phyloP scores from a whole-genome alignment of 2,329 filamentous ascomycete species.

The Tolypocladium album region DNA sequence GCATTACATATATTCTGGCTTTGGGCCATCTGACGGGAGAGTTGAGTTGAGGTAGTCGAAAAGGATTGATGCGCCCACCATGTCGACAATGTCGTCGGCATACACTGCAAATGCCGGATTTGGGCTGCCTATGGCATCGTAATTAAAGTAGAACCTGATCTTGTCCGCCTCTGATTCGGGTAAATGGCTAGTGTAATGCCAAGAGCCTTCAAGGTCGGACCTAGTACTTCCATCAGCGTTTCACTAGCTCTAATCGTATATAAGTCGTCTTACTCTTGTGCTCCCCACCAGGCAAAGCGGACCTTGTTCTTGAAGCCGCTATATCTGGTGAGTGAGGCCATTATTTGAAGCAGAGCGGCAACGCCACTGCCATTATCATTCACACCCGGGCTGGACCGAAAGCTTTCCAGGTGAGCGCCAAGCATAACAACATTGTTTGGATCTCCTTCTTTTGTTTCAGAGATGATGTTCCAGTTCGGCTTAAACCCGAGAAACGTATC shows the following conservation, averaged over 20 bases:
- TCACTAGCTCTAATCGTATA: too few species aligned
- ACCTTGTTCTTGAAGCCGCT: conserved; percentile 27
- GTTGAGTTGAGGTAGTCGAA: conserved; percentile 16
- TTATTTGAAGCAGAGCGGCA: conserved; percentile 23
- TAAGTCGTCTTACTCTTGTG: conserved; percentile 27
- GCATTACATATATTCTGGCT: conserved; percentile 15
- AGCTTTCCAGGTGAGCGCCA: conserved; percentile 27
- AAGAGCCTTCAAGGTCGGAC: conserved; percentile 27
- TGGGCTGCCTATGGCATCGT: conserved; percentile 54
- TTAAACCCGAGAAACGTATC: conserved; percentile 21
- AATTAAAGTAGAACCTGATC: conserved; percentile 59
- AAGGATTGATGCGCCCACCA: conserved; percentile 8
- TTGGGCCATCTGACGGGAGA: conserved; percentile 14
- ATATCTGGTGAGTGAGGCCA: conserved; percentile 21
- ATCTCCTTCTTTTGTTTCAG: conserved; percentile 28
- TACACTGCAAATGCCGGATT: conserved; percentile 28
- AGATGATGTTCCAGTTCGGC: conserved; percentile 25
- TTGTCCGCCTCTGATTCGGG: conserved; percentile 32
- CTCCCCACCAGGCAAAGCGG: conserved; percentile 28
- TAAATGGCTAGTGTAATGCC: conserved; percentile 26
- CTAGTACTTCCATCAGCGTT: conserved; percentile 6
- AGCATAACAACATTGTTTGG: conserved; percentile 27
- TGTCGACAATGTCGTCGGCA: conserved; percentile 25
- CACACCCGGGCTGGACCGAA: conserved; percentile 25
- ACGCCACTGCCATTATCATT: conserved; percentile 29